Evolutionary conservation across 371 early-diverging fungal genomes (phyloP).

Genomic region (Chytridium lagenaria): DNA sequence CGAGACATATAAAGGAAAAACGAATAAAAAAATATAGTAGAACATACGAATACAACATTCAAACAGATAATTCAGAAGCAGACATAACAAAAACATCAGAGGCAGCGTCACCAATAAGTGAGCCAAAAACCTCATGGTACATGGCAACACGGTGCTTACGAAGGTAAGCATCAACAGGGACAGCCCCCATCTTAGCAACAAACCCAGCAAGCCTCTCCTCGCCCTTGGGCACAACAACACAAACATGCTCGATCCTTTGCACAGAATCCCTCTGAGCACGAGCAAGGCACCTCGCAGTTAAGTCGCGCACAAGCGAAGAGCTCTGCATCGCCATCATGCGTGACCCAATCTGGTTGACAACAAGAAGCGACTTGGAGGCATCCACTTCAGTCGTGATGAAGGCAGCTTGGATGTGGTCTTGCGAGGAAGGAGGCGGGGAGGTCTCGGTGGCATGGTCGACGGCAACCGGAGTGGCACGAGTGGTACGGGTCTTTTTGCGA

Average conservation of each 20-base stretch:
- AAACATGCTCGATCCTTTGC: slow-evolving; percentile 24
- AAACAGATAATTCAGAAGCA: slow-evolving; percentile 1
- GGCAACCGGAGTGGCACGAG: neutral
- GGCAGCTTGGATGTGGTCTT: slow-evolving; percentile 28
- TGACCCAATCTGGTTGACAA: slow-evolving; percentile 25
- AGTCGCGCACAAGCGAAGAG: slow-evolving; percentile 20
- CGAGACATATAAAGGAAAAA: too few relatives aligned
- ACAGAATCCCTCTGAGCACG: slow-evolving; percentile 13
- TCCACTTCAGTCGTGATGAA: slow-evolving; percentile 27
- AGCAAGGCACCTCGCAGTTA: slow-evolving; percentile 16
- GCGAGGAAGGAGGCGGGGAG: slow-evolving; percentile 6
- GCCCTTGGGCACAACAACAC: slow-evolving; percentile 15
- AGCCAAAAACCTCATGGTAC: neutral
- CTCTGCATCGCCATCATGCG: slow-evolving; percentile 27
- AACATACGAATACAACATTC: too few relatives aligned
- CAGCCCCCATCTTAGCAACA: slow-evolving; percentile 29
- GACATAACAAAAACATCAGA: slow-evolving; percentile 9
- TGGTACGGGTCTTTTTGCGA: slow-evolving; percentile 32
- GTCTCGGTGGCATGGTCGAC: slow-evolving; percentile 6
- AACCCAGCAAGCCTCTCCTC: slow-evolving; percentile 18
- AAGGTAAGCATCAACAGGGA: slow-evolving; percentile 21
- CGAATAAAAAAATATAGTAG: too few relatives aligned
- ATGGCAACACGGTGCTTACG: neutral
- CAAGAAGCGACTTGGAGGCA: neutral
- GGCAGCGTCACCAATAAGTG: neutral